phyloP scores from a whole-genome alignment of 2,329 filamentous ascomycete genomes.

The Furcasterigmium sp. region DNA sequence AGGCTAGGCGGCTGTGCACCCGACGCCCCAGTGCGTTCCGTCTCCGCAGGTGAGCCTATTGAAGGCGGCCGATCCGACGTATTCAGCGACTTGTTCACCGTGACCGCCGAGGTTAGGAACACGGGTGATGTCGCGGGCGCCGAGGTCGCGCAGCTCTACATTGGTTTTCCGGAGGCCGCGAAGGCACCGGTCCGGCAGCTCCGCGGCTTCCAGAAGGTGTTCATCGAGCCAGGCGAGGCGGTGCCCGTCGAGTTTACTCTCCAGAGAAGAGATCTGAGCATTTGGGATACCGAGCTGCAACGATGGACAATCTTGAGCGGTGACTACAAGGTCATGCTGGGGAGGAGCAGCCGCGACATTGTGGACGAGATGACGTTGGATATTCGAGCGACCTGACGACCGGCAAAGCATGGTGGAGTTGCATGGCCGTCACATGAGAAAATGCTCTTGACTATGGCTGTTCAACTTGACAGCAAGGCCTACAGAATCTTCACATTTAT shows the following conservation, averaged over 20 bases:
- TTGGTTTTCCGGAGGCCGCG: slow-evolving; percentile 53
- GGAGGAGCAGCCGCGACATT: slow-evolving; percentile 38
- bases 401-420: too few species aligned
- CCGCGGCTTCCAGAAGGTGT: slow-evolving; percentile 57
- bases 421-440: too few species aligned
- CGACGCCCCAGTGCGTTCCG: too few species aligned
- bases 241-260: slow-evolving; percentile 43
- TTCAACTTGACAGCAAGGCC: too few species aligned
- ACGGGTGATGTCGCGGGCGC: slow-evolving; percentile 33
- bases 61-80: too few species aligned
- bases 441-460: too few species aligned
- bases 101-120: slow-evolving; percentile 34
- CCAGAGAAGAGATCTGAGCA: slow-evolving; percentile 56
- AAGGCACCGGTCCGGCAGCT: slow-evolving; percentile 54
- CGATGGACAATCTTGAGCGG: slow-evolving; percentile 48
- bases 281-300: slow-evolving; percentile 57
- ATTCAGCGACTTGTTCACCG: slow-evolving; percentile 30
- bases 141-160: slow-evolving; percentile 38
- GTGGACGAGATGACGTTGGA: too few species aligned
- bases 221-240: slow-evolving; percentile 38
- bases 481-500: too few species aligned
- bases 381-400: too few species aligned
- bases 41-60: too few species aligned
- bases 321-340: slow-evolving; percentile 36
- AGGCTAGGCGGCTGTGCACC: too few species aligned